Evolutionary conservation across 768 basidiomycete genomes (phyloP).

Genomic region (Suillus fuscotomentosus): DNA sequence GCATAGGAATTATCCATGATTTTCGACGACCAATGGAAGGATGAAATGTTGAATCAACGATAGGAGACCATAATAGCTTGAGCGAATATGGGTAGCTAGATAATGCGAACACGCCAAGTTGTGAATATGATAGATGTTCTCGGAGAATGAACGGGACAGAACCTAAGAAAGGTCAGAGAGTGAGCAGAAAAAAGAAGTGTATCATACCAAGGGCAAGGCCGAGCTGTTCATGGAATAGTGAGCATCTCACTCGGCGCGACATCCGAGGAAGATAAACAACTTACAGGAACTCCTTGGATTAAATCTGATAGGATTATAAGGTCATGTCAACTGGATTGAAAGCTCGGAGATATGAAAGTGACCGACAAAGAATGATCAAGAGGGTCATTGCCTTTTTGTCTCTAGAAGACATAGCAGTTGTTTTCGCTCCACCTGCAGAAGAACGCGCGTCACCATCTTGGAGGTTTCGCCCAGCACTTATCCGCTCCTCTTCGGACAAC

Average conservation of each 20-base stretch:
- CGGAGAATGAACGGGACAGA: conserved; percentile 96
- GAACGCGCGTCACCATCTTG: conserved; percentile 36
- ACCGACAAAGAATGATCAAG: conserved; percentile 85
- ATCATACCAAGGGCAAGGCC: conserved; percentile 83
- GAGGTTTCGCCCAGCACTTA: conserved; percentile 43
- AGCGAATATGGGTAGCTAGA: conserved; percentile 95
- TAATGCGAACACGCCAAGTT: conserved; percentile 91
- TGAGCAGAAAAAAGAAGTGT: conserved; percentile 7
- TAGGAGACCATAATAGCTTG: conserved; percentile 95
- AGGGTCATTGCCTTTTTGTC: conserved; percentile 86
- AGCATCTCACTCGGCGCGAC: not conserved
- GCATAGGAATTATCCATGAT: conserved; percentile 99
- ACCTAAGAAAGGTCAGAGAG: conserved; percentile 43
- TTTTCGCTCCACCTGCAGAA: conserved; percentile 28
- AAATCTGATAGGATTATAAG: conserved; percentile 45
- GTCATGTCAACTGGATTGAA: conserved; percentile 16
- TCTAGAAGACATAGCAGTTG: conserved; percentile 60
- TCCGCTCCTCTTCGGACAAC: conserved; percentile 55
- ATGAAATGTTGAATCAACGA: conserved; percentile 90
- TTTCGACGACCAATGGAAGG: conserved; percentile 88
- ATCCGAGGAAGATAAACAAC: conserved; percentile 28
- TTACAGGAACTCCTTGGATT: conserved; percentile 88
- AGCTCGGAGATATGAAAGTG: conserved; percentile 6
- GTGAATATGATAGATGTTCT: conserved; percentile 94
- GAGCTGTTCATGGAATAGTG: conserved; percentile 41